Evolutionary conservation across 257 asterid genomes (phyloP).

Genomic region (Plantago ovata): DNA sequence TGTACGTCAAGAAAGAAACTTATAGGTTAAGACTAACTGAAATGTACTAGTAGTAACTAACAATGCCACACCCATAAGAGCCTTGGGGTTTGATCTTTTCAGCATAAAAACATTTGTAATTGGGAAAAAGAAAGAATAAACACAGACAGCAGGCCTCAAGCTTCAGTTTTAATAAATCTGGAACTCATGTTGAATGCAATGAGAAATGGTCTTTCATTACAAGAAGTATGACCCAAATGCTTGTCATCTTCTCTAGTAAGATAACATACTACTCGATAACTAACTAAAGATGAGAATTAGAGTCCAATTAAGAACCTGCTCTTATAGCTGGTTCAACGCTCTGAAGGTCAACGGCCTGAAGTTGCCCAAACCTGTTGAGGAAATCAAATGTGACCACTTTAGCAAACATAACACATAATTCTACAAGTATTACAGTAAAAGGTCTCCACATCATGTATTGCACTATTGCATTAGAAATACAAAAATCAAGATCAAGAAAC

Average conservation of each 20-base stretch:
- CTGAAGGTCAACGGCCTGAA: slow-evolving; percentile 82
- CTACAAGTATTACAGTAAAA: neutral
- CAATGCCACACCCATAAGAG: slow-evolving; percentile 1
- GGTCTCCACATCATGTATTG: neutral
- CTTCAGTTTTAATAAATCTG: neutral
- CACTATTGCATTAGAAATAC: neutral
- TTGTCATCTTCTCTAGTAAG: neutral
- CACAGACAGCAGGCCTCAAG: neutral
- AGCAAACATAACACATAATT: neutral
- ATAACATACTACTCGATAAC: slow-evolving; percentile 1
- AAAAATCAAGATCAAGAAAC: neutral
- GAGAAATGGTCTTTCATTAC: neutral
- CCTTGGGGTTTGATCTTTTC: neutral
- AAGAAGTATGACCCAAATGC: neutral
- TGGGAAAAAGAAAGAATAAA: neutral
- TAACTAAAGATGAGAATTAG: neutral
- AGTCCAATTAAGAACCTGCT: slow-evolving; percentile 61
- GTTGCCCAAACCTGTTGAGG: slow-evolving; percentile 50
- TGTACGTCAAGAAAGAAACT: slow-evolving; percentile 19
- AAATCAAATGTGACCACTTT: slow-evolving; percentile 5
- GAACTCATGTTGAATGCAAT: neutral
- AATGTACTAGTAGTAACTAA: neutral
- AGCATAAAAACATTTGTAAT: neutral
- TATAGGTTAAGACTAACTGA: neutral
- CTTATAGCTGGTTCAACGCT: slow-evolving; percentile 83